phyloP scores from a whole-genome alignment of 2,329 filamentous ascomycete genomes.

The Iodosphaeria phyllophila region DNA sequence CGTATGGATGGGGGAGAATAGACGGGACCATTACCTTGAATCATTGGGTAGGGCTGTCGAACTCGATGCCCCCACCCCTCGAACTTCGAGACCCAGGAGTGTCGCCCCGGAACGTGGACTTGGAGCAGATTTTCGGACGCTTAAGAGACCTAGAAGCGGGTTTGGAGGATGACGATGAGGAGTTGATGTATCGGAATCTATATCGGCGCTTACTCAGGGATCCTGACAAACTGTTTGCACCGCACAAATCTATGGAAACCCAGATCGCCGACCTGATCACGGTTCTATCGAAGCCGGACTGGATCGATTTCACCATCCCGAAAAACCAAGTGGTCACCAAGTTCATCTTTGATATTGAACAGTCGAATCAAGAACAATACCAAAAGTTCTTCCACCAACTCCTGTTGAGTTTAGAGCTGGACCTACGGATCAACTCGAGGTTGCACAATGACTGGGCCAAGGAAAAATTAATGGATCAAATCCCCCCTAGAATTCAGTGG shows the following conservation, averaged over 20 bases:
- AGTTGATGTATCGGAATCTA: conserved; percentile 41
- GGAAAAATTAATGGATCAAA: conserved; percentile 41
- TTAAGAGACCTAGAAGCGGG: conserved; percentile 37
- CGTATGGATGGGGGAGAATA: conserved; percentile 44
- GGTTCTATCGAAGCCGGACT: conserved; percentile 47
- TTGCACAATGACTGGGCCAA: conserved; percentile 44
- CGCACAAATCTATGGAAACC: conserved; percentile 45
- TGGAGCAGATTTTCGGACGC: conserved; percentile 38
- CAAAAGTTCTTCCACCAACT: conserved; percentile 58
- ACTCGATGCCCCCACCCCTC: conserved; percentile 33
- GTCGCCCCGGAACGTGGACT: conserved; percentile 38
- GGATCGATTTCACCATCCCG: conserved; percentile 54
- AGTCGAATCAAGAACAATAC: conserved; percentile 36
- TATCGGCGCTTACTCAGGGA: conserved; percentile 51
- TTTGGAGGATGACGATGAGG: conserved; percentile 26
- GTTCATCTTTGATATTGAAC: conserved; percentile 46
- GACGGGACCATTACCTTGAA: conserved; percentile 58
- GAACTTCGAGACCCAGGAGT: conserved; percentile 38
- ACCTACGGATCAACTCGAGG: conserved; percentile 46
- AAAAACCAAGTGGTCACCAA: conserved; percentile 57
- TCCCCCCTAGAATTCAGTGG: conserved; percentile 56
- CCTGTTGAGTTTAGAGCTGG: conserved; percentile 54
- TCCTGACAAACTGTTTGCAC: conserved; percentile 39
- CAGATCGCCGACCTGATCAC: conserved; percentile 58
- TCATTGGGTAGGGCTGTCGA: conserved; percentile 43